A percentile compares a stretch with the other conserved stretches of the same genome.
These are phyloP conservation scores for Cinchona pubescens DNA, from an alignment of 257 asterid species.

Conservation along the genomic window DNA sequence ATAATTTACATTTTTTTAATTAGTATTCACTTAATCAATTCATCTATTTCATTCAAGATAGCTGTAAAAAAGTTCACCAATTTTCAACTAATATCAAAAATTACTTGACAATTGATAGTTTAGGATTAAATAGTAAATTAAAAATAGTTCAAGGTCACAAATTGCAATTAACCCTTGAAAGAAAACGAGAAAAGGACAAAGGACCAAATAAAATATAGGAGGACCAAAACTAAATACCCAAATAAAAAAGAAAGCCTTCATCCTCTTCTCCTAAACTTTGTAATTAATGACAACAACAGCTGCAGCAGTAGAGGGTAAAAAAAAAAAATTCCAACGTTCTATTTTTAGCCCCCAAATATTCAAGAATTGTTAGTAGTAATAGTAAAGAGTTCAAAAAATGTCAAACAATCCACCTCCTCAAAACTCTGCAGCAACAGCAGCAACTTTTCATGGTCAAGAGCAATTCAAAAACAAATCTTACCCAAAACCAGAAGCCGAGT, in stretches of 20 bases:
- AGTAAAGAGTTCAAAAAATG: conserved; percentile 26
- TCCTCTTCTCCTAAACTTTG: background rate
- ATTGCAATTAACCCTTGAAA: background rate
- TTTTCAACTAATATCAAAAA: too few species aligned
- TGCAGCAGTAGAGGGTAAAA: too few species aligned
- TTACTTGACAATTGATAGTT: too few species aligned
- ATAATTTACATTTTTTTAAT: too few species aligned
- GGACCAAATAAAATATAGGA: background rate
- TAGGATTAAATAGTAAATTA: background rate
- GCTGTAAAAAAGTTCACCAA: too few species aligned
- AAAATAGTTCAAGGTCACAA: too few species aligned
- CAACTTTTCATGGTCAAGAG: background rate
- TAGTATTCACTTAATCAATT: too few species aligned
- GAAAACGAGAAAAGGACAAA: background rate
- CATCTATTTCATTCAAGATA: too few species aligned
- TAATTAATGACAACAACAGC: background rate
- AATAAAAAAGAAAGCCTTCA: background rate
- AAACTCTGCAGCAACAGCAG: conserved; percentile 20
- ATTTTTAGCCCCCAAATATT: background rate
- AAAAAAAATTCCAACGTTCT: too few species aligned
- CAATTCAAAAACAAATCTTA: conserved; percentile 26
- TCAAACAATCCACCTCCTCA: conserved; percentile 46
- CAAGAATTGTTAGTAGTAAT: too few species aligned
- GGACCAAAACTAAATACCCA: background rate
- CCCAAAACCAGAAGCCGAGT: conserved; percentile 85